Base-by-base conservation (phyloP, 1,139 yeast genomes). In the Candida tetrigidarum region DNA sequence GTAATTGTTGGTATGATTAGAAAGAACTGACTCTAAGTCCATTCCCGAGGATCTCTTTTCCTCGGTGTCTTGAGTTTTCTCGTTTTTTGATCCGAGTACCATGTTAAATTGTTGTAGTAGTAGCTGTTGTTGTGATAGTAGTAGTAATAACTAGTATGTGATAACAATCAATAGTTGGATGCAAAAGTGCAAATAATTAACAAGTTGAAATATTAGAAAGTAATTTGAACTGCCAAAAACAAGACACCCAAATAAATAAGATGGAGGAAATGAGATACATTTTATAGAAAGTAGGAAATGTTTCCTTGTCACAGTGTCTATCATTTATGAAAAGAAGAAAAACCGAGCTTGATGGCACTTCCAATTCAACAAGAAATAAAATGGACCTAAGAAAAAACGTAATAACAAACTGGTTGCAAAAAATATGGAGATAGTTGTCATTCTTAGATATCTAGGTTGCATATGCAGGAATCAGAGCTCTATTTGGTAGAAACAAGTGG, bases 1-100 rank as follows among this genome's bases (percentile, higher is more conserved):
- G 60, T 78, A 77, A 44, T 78, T 81, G 30, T 70, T 75, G 6
- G 81, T 75, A 53, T 77, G 81, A 27, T 38, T 39, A 12, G 55
- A 49, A 19, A 52, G 25, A 15, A 47, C 49, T 15, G 53, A 45
- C 16, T 47, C 44, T 34, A 50, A 46, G 29, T 50, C 55, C 11
- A 22, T 39, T 4, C 39, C 37, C 8, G 37, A 33, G 9, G 34
- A 27, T n/a, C 35, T 39, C 29, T 44, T 37, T 20, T 42, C 45
- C 10, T 26, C 36, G 2, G 2, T 15, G 36, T 19, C 19, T 29
- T 15, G 30, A 6, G 26, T 28, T 12, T 69, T 78, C 19, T 42
- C 26, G 10, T 19, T 28, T 14, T 16, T 34, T 10, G 20, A n/a
- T 10, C 39, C 43, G 37, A 38, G 33, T 4, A 42, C 36, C 45